These are phyloP conservation scores for Gonium pectorale DNA, from an alignment of 139 green algal species.

Conservation along the genomic window DNA sequence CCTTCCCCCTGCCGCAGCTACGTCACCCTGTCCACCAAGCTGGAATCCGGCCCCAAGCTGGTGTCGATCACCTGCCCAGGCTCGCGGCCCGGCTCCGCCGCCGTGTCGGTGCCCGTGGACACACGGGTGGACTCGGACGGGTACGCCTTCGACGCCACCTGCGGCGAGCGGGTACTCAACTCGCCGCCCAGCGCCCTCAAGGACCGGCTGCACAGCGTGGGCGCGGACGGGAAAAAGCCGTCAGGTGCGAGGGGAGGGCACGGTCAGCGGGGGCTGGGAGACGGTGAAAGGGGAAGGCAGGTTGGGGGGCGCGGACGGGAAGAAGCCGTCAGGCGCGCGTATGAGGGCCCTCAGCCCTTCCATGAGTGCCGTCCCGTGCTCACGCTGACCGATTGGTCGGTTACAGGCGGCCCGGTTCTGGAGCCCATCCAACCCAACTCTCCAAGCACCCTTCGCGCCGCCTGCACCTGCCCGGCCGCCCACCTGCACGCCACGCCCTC, in stretches of 20 bases:
- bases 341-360: neutral
- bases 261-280: neutral
- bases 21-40: constrained; percentile 8
- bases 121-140: constrained; percentile 49
- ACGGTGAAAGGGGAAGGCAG: neutral
- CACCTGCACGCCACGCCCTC: too few relatives aligned
- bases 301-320: neutral
- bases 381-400: neutral
- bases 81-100: too few relatives aligned
- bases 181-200: neutral
- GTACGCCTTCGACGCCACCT: constrained; percentile 56
- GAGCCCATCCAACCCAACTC: neutral
- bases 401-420: neutral
- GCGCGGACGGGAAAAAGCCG: constrained; percentile 47
- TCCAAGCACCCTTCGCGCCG: neutral
- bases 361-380: neutral
- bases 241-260: neutral
- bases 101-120: too few relatives aligned
- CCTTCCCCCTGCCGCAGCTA: constrained; percentile 35
- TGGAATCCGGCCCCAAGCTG: too few relatives aligned
- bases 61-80: too few relatives aligned
- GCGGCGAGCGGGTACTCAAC: constrained; percentile 53
- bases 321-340: neutral
- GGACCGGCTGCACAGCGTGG: constrained; percentile 2
- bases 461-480: too few relatives aligned